These are phyloP conservation scores for Lichtheimia corymbifera DNA, from an alignment of 371 early-diverging fungal genomes.

Conservation along the genomic window DNA sequence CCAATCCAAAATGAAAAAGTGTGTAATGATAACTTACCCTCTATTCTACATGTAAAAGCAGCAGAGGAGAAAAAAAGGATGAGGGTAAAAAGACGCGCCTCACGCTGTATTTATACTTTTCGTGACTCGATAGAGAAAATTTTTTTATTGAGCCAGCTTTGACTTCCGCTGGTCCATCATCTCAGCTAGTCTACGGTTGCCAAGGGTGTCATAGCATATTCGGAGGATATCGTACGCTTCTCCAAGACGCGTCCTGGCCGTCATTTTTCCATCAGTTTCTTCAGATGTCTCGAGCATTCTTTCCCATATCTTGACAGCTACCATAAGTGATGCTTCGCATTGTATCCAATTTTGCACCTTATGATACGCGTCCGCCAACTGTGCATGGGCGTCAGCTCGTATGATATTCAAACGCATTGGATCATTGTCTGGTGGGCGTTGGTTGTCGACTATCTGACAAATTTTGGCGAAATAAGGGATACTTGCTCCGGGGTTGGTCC, in stretches of 20 bases:
- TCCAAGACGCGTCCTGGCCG: slow-evolving; percentile 2
- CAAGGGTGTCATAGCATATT: slow-evolving; percentile 31
- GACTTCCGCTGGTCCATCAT: slow-evolving; percentile 26
- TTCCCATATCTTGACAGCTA: slow-evolving; percentile 36
- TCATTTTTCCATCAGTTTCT: background rate
- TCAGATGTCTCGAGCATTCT: slow-evolving; percentile 10
- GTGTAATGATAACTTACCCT: slow-evolving; percentile 2
- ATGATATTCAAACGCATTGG: slow-evolving; percentile 4
- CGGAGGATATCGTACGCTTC: slow-evolving; percentile 27
- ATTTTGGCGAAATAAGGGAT: slow-evolving; percentile 50
- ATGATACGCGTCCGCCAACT: slow-evolving; percentile 37
- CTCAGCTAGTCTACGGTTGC: slow-evolving; percentile 32
- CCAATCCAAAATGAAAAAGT: background rate
- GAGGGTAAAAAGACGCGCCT: background rate
- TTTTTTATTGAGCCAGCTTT: slow-evolving; percentile 16
- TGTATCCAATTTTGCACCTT: slow-evolving; percentile 23
- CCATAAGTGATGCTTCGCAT: slow-evolving; percentile 27
- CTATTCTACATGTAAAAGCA: background rate
- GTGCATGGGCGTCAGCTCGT: slow-evolving; percentile 39
- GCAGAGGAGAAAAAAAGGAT: background rate
- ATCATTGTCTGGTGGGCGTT: slow-evolving; percentile 12
- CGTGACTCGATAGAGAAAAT: background rate
- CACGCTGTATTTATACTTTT: background rate
- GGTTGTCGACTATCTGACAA: slow-evolving; percentile 43
- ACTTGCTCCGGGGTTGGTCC: slow-evolving; percentile 24